Base-by-base conservation (phyloP, 345 rosid genomes). In the Arabis hirsuta region DNA sequence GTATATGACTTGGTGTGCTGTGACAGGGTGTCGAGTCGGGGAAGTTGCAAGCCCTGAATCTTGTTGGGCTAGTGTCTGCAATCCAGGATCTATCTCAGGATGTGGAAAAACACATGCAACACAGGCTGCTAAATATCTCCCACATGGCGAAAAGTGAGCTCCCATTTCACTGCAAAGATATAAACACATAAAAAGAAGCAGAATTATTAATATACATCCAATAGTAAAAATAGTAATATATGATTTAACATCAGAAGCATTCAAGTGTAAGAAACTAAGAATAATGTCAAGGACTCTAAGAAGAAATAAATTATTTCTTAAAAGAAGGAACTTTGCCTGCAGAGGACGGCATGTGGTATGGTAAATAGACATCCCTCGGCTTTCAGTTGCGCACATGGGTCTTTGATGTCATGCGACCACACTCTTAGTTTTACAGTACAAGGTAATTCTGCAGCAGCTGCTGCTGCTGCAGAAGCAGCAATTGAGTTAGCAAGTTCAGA, bases 111-210 rank as follows among this genome's bases (percentile, higher is more conserved):
- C 81, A 71, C 98, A 94, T 62, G 96, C 96, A 73, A 94, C 96
- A 84, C 98, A 94, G 12, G 97, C 97, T 71, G 97, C 97, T 77
- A 94, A 84, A 76, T 82, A 94, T 85, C 86, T 89, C 83, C 97
- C 97, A 52, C 98, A 94, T n/a, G 98, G 98, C 9, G 98, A 94
- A 83, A 94, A 94, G 80, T 94, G 98, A 13, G 98, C 95, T 50
- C 98, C 98, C 98, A 94, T 94, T 79, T 94, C 98, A 87, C 98
- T 91, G 89, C 82, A 79, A 73, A 72, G 48, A 36, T 36, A 73
- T 47, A 77, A 67, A 46, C 50, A 57, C 56, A 54, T 36, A 36
- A 36, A 36, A 8, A 8, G 10, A 36, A 34, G 38, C 41, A 36
- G 9, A 36, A 36, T 7, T 2, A 36, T 36, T 55, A 11, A 63